phyloP scores from a whole-genome alignment of 768 basidiomycete species.

The Lactarius sanguifluus region DNA sequence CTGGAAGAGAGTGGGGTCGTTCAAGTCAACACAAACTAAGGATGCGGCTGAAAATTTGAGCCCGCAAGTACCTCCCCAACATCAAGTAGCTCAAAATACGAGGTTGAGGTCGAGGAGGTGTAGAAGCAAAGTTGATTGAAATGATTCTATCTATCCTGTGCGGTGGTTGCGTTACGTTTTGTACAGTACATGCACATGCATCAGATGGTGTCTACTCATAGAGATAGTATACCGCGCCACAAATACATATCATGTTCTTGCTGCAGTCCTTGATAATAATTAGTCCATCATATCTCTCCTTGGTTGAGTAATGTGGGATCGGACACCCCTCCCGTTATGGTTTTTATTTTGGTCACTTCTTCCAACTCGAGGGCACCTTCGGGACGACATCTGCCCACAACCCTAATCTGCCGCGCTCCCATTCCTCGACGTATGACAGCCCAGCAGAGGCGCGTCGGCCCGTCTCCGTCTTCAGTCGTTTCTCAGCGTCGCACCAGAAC shows the following conservation, averaged over 20 bases:
- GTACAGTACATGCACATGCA: slow-evolving; percentile 9
- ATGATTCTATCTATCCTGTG: not conserved
- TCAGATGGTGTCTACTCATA: slow-evolving; percentile 1
- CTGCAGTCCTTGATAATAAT: not conserved
- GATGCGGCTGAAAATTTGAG: slow-evolving; percentile 40
- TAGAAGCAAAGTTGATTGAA: slow-evolving; percentile 9
- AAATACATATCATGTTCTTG: slow-evolving; percentile 15
- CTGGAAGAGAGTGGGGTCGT: slow-evolving; percentile 48
- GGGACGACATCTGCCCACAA: slow-evolving; percentile 67
- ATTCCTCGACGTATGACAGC: slow-evolving; percentile 70
- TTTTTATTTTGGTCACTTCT: slow-evolving; percentile 31
- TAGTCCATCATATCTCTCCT: not conserved
- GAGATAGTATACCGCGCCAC: slow-evolving; percentile 10
- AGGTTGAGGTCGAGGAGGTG: slow-evolving; percentile 18
- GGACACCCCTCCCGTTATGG: not conserved
- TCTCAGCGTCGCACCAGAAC: slow-evolving; percentile 99
- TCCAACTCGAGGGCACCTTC: slow-evolving; percentile 81
- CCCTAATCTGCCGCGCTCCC: slow-evolving; percentile 70
- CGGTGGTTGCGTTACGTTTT: slow-evolving; percentile 1
- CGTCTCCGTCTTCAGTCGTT: slow-evolving; percentile 68
- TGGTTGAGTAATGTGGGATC: not conserved
- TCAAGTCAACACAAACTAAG: slow-evolving; percentile 26
- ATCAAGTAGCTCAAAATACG: slow-evolving; percentile 1
- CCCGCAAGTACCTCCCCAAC: slow-evolving; percentile 16
- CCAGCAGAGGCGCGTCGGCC: slow-evolving; percentile 61